phyloP scores from a whole-genome alignment of 208 protist genomes.

The Crithidia thermophila region DNA sequence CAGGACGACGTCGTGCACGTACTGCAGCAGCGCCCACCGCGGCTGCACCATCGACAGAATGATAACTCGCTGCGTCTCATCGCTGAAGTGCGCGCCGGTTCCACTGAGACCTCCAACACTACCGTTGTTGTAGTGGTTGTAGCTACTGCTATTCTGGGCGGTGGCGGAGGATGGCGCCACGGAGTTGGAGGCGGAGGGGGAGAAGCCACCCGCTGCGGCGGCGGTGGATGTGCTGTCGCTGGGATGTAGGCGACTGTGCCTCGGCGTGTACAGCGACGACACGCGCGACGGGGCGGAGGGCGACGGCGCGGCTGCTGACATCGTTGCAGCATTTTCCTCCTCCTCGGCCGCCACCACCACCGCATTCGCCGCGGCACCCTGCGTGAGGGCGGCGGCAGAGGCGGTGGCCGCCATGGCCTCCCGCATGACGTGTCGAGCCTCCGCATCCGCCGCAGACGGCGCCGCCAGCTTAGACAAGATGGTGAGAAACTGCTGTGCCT shows the following conservation, averaged over 20 bases:
- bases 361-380: too few relatives aligned
- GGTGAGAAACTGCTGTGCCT: slow-evolving; percentile 58
- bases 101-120: not conserved
- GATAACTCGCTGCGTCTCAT: slow-evolving; percentile 35
- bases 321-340: not conserved
- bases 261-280: slow-evolving; percentile 24
- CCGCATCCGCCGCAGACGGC: slow-evolving; percentile 32
- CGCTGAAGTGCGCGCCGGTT: not conserved
- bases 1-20: slow-evolving; percentile 67
- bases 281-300: not conserved
- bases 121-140: not conserved
- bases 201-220: not conserved
- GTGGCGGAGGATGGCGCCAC: not conserved
- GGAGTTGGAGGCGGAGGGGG: not conserved
- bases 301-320: not conserved
- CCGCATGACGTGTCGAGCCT: slow-evolving; percentile 23
- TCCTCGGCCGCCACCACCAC: not conserved
- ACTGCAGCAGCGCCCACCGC: slow-evolving; percentile 61
- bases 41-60: slow-evolving; percentile 60
- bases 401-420: slow-evolving; percentile 23
- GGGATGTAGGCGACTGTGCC: slow-evolving; percentile 14
- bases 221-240: not conserved
- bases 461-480: slow-evolving; percentile 49
- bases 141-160: not conserved
- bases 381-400: not conserved